A percentile compares a stretch with the other conserved stretches of the same genome.
Conservation (phyloP, 202 grass and related monocot genomes). For the Eragrostis tef region DNA sequence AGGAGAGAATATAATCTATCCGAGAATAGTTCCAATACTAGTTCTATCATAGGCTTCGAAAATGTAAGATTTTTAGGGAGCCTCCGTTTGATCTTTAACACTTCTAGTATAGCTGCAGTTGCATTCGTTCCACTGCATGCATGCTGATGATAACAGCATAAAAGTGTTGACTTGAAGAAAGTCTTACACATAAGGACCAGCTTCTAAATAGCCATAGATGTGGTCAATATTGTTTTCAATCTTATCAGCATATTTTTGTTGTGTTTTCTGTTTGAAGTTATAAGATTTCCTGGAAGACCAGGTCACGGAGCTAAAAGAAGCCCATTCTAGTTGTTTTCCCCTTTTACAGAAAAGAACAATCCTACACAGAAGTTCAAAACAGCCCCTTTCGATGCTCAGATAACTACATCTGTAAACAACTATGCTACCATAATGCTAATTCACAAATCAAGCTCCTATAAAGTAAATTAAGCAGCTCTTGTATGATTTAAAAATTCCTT, state of each 20-base stretch:
- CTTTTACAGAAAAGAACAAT: too few relatives aligned
- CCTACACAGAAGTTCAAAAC: too few relatives aligned
- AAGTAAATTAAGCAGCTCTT: too few relatives aligned
- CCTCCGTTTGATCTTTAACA: not conserved
- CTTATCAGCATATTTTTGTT: not conserved
- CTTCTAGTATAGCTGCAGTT: not conserved
- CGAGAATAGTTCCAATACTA: not conserved
- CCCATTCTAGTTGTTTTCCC: too few relatives aligned
- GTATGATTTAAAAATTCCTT: too few relatives aligned
- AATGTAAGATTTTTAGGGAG: not conserved
- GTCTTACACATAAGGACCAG: not conserved
- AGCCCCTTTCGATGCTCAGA: too few relatives aligned
- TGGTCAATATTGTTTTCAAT: not conserved
- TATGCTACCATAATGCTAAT: too few relatives aligned
- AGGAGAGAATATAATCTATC: conserved; percentile 6
- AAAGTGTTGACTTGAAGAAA: conserved; percentile 13
- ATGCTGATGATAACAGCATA: not conserved
- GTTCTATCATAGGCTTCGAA: conserved; percentile 1
- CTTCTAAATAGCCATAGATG: not conserved
- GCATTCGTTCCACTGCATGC: conserved; percentile 5
- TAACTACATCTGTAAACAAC: too few relatives aligned
- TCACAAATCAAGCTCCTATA: too few relatives aligned
- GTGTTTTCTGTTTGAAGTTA: not conserved
- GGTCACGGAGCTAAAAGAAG: not conserved
- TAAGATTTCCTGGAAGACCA: not conserved